Evolutionary conservation across 176 grass and related monocot species (phyloP).

Genomic region (Avena atlantica): DNA sequence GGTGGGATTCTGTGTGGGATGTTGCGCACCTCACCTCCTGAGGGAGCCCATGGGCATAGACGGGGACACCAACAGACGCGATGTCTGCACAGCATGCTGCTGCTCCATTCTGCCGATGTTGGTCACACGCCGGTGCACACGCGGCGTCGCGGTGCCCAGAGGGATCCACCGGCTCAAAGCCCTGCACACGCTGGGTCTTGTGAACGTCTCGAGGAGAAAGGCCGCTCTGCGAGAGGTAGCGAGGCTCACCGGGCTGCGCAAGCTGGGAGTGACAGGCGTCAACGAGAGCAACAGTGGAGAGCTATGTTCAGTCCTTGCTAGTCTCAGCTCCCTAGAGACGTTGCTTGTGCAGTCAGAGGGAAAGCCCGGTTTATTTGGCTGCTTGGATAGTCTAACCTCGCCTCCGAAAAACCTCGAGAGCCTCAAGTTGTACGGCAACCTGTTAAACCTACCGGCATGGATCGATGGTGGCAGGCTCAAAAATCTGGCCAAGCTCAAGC

Average conservation of each 20-base stretch:
- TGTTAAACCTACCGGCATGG: background rate
- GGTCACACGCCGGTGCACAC: background rate
- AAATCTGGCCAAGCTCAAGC: background rate
- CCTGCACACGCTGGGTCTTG: background rate
- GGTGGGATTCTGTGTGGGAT: background rate
- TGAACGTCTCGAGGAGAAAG: background rate
- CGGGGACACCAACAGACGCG: background rate
- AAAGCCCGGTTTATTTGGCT: constrained; percentile 3
- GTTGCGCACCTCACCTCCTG: background rate
- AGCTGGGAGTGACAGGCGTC: background rate
- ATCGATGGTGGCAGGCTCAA: background rate
- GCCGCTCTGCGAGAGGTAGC: background rate
- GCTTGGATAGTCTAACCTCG: background rate
- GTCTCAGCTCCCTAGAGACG: background rate
- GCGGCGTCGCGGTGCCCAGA: background rate
- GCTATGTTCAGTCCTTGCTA: background rate
- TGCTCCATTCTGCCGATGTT: background rate
- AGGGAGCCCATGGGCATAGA: background rate
- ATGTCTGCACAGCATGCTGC: background rate
- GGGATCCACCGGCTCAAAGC: background rate
- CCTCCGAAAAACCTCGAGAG: background rate
- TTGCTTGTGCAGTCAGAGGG: background rate
- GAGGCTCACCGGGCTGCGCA: background rate
- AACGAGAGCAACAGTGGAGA: background rate
- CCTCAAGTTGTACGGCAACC: background rate